phyloP scores from a whole-genome alignment of 306 rosid genomes.

The Ammopiptanthus mongolicus region DNA sequence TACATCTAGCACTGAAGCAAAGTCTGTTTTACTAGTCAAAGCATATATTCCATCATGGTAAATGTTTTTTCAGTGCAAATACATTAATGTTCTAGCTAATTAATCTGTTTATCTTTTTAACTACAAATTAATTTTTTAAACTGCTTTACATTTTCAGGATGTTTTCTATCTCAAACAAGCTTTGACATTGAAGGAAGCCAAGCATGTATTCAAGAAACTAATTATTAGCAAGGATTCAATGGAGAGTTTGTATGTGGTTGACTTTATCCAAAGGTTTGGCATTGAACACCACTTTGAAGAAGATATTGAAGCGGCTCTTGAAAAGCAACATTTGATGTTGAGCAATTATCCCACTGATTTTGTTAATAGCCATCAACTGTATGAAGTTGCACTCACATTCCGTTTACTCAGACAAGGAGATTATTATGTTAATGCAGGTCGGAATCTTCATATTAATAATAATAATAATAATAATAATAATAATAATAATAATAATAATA shows the following conservation, averaged over 20 bases:
- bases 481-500: too few species aligned
- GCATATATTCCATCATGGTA: background rate
- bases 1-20: background rate
- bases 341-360: background rate
- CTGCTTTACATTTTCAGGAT: background rate
- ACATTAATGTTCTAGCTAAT: too few species aligned
- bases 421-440: slow-evolving; percentile 23
- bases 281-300: slow-evolving; percentile 34
- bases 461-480: too few species aligned
- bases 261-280: slow-evolving; percentile 36
- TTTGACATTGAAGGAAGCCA: slow-evolving; percentile 18
- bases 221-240: slow-evolving; percentile 6
- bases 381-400: slow-evolving; percentile 5
- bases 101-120: too few species aligned
- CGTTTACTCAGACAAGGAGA: slow-evolving; percentile 25
- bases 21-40: background rate
- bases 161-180: background rate
- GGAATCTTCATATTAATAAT: too few species aligned
- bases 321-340: background rate
- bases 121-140: background rate
- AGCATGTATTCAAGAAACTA: background rate
- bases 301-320: slow-evolving; percentile 22
- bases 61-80: background rate
- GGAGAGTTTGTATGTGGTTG: slow-evolving; percentile 22
- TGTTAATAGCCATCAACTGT: background rate